These are phyloP conservation scores for Raphanus hybrid DNA, from an alignment of 441 rosid genomes.

Conservation along the genomic window DNA sequence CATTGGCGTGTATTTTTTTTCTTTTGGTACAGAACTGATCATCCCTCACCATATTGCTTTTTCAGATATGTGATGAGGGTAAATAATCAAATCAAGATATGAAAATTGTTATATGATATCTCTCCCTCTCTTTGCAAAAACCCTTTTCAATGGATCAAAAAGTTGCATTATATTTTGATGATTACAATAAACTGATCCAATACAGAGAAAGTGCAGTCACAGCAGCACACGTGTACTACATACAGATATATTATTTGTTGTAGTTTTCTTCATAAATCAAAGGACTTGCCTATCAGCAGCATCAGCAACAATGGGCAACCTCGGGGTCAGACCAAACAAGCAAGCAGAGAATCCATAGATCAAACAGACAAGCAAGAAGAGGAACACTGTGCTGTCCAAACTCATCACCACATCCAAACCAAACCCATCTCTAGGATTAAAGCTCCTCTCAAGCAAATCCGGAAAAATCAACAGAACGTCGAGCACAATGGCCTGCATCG, in stretches of 20 bases:
- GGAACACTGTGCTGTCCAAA: constrained; percentile 87
- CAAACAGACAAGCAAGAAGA: constrained; percentile 83
- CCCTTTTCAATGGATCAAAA: constrained; percentile 22
- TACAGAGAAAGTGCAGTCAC: constrained; percentile 23
- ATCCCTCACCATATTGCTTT: constrained; percentile 51
- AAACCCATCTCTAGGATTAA: constrained; percentile 73
- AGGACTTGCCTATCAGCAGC: constrained; percentile 96
- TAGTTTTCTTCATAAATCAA: constrained; percentile 35
- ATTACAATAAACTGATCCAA: constrained; percentile 29
- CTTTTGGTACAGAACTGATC: constrained; percentile 39
- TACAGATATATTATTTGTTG: constrained; percentile 1
- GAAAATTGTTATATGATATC: constrained; percentile 25
- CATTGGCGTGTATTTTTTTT: constrained; percentile 36
- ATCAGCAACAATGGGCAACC: constrained; percentile 96
- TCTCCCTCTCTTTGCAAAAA: neutral
- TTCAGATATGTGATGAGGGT: constrained; percentile 46
- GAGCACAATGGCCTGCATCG: constrained; percentile 95
- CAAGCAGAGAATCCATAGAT: constrained; percentile 87
- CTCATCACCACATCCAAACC: constrained; percentile 92
- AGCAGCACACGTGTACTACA: constrained; percentile 20
- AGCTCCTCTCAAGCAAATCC: constrained; percentile 86
- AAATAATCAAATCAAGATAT: constrained; percentile 40
- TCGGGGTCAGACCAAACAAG: constrained; percentile 80
- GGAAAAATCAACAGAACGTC: constrained; percentile 90
- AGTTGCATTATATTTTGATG: constrained; percentile 20